Evolutionary conservation across 2,329 filamentous ascomycete genomes (phyloP), one percentile per base, ranked within the genome.

Genomic region (Ilyonectria sp.): DNA sequence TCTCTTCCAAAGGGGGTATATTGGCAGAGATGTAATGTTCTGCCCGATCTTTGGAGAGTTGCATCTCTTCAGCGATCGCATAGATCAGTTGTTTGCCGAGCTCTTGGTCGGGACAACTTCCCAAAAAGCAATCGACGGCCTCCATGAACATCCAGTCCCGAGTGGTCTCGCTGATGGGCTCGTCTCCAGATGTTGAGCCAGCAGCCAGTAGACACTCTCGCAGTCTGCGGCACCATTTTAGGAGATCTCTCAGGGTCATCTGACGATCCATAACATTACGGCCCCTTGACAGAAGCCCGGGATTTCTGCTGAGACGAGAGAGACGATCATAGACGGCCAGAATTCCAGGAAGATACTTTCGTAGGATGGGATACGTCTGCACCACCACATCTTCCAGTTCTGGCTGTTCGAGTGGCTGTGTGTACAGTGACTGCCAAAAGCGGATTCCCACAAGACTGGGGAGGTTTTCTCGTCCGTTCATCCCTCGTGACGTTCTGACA

Each of bases 81-180:
- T 86, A 84, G 49, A 92, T 89, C 35, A 97, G 83, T 5, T 84
- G 81, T 53, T 84, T 82, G 56, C 90, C 89, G 33, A 90, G 83
- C 13, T 88, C 85, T 33, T 86, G 86, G 63, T 92, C 92, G 10
- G 92, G 91, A 52, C 96, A 85, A 77, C 92, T 94, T 60, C 93
- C 93, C 47, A 94, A 91, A 79, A 99, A 98, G 77, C 95, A 97
- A 80, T 99, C 96, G 59, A 96, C 87, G 1, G 94, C 93, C 78
- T 99, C 96, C 83, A 97, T 89, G 76, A 98, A 98, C 80, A 98
- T 97, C 74, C 92, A 90, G 75, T 98, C 92, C 71, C 89, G 86
- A 1, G 89, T 89, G 2, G 87, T 88, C 74, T 95, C 93, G n/a
- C 86, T 90, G 23, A 94, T 89, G 0, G 91, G 86, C 78, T 96